Evolutionary conservation across 2,329 filamentous ascomycete species (phyloP).

Genomic region (Epichloe baconii): DNA sequence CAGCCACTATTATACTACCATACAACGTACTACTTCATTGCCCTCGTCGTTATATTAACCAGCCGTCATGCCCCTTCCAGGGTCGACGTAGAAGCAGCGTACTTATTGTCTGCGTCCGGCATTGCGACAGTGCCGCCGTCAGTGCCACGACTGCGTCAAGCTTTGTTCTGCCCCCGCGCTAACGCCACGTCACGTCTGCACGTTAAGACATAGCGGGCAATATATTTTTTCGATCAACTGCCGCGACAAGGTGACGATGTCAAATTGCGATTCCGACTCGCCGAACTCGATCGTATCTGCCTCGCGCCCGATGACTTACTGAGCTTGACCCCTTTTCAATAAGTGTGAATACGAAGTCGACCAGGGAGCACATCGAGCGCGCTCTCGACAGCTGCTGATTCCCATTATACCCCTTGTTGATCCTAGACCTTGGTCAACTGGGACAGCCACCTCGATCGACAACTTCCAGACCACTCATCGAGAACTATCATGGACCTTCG

Average conservation of each 20-base stretch:
- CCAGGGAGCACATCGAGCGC: neutral
- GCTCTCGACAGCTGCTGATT: neutral
- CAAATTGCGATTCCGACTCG: constrained; percentile 12
- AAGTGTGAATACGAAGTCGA: neutral
- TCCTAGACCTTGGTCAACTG: neutral
- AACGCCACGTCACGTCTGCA: constrained; percentile 1
- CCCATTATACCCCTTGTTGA: neutral
- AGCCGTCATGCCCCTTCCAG: neutral
- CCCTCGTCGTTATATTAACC: neutral
- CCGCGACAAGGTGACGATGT: constrained; percentile 13
- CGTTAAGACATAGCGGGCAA: neutral
- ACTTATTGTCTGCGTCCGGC: neutral
- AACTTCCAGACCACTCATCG: neutral
- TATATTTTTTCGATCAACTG: neutral
- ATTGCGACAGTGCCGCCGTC: neutral
- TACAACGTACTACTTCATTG: neutral
- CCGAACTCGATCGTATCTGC: constrained; percentile 7
- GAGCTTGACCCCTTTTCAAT: neutral
- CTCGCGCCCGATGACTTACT: constrained; percentile 7
- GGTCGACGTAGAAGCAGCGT: neutral
- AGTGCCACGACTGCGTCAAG: neutral
- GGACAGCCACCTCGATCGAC: neutral
- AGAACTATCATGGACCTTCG: constrained; percentile 34
- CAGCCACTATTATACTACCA: neutral
- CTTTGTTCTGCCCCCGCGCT: constrained; percentile 2